These are phyloP conservation scores for Paraconiothyrium brasiliense DNA, from an alignment of 2,329 filamentous ascomycete species.

Conservation along the genomic window DNA sequence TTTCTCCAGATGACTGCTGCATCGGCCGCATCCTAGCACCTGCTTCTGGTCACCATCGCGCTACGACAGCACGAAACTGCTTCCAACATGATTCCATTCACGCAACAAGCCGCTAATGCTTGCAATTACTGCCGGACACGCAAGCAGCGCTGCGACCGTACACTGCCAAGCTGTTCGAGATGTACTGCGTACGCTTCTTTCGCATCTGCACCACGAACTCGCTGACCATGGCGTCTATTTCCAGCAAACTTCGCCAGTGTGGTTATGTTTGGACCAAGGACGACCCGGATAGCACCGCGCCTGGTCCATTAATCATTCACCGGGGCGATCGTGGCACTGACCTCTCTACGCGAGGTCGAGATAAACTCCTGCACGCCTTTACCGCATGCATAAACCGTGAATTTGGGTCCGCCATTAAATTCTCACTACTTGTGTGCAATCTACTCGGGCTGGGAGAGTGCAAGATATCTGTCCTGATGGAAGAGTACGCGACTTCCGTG, in stretches of 20 bases:
- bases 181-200: conserved; percentile 19
- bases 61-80: background rate
- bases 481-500: conserved; percentile 24
- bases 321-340: conserved; percentile 17
- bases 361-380: conserved; percentile 18
- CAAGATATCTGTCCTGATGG: conserved; percentile 12
- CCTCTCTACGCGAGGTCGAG: conserved; percentile 17
- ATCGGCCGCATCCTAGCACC: conserved; percentile 8
- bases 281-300: too few species aligned
- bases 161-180: conserved; percentile 21
- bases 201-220: too few species aligned
- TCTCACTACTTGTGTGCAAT: conserved; percentile 19
- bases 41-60: conserved; percentile 6
- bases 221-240: too few species aligned
- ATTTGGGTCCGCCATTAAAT: background rate
- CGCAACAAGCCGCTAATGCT: conserved; percentile 25
- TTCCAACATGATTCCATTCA: conserved; percentile 18
- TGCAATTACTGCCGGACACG: conserved; percentile 26
- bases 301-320: conserved; percentile 14
- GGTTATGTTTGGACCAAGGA: too few species aligned
- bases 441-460: conserved; percentile 18
- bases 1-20: conserved; percentile 13
- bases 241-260: too few species aligned
- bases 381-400: conserved; percentile 13
- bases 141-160: conserved; percentile 26